Conservation (phyloP, 352 stramenopile species). For the Globisporangium alternatum region DNA sequence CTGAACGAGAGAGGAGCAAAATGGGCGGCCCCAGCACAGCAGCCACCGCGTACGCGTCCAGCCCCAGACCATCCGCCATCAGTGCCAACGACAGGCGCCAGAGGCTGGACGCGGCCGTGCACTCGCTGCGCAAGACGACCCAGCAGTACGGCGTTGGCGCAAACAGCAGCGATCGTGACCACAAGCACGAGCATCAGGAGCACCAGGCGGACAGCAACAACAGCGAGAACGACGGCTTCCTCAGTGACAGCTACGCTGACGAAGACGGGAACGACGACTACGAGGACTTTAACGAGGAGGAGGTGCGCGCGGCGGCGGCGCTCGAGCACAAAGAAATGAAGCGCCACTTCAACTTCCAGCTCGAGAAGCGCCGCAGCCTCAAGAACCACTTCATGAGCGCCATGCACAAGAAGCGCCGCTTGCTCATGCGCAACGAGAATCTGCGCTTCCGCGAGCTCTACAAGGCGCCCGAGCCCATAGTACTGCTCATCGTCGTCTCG, state of each 20-base stretch:
- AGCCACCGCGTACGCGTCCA: slow-evolving; percentile 3
- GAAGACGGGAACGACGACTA: slow-evolving; percentile 31
- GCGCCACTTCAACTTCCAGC: slow-evolving; percentile 45
- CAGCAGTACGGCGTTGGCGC: slow-evolving; percentile 17
- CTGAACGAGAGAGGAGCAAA: neutral
- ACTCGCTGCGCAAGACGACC: slow-evolving; percentile 24
- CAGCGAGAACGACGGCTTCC: slow-evolving; percentile 5
- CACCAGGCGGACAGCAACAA: neutral
- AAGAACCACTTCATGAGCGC: slow-evolving; percentile 37
- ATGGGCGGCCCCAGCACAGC: slow-evolving; percentile 15
- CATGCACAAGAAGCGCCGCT: slow-evolving; percentile 57
- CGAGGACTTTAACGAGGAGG: slow-evolving; percentile 28
- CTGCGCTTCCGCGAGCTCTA: slow-evolving; percentile 77
- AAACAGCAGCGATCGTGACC: neutral
- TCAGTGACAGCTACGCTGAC: slow-evolving; percentile 13
- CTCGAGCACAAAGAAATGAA: slow-evolving; percentile 46
- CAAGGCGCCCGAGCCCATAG: slow-evolving; percentile 59
- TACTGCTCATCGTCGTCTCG: slow-evolving; percentile 46
- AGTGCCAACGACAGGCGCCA: slow-evolving; percentile 4
- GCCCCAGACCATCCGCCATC: neutral
- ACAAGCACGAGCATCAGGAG: neutral
- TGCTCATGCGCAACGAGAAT: slow-evolving; percentile 70
- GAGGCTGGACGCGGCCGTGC: slow-evolving; percentile 11
- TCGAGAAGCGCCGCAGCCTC: slow-evolving; percentile 33
- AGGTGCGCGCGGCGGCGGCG: slow-evolving; percentile 28